A percentile compares a stretch with the other conserved stretches of the same genome.
Conservation (phyloP, 345 rosid species). For the Theobroma cacao region DNA sequence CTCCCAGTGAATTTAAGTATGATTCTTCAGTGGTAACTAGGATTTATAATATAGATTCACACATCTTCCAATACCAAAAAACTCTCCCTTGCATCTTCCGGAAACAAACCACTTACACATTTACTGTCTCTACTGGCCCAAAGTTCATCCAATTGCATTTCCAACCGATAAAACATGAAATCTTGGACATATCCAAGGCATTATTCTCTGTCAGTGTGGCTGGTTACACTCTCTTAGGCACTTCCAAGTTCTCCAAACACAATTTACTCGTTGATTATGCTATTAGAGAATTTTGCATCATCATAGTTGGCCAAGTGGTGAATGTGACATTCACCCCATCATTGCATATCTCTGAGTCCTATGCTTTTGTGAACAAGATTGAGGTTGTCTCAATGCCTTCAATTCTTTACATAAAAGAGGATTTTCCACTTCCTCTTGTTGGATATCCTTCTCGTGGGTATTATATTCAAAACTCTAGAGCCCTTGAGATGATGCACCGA, state of each 20-base stretch:
- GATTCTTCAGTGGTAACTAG: neutral
- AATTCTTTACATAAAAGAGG: constrained; percentile 18
- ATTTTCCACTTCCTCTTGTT: constrained; percentile 7
- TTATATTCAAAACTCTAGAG: neutral
- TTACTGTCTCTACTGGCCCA: constrained; percentile 25
- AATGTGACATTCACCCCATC: constrained; percentile 33
- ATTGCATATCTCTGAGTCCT: neutral
- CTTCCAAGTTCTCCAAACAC: constrained; percentile 27
- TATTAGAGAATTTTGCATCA: constrained; percentile 20
- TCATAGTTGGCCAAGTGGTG: neutral
- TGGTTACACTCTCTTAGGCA: constrained; percentile 24
- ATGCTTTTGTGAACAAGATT: constrained; percentile 30
- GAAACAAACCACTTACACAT: constrained; percentile 6
- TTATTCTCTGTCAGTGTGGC: constrained; percentile 24
- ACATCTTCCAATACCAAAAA: neutral
- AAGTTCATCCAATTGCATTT: constrained; percentile 32
- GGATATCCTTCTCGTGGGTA: neutral
- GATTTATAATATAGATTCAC: neutral
- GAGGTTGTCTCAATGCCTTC: constrained; percentile 32
- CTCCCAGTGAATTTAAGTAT: neutral
- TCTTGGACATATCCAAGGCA: neutral
- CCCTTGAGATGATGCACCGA: constrained; percentile 32
- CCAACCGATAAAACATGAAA: constrained; percentile 14
- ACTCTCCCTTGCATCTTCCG: neutral
- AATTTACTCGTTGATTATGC: neutral